A percentile compares a stretch with the other conserved stretches of the same genome.
Evolutionary conservation across 2,329 filamentous ascomycete genomes (phyloP).

Genomic region (Westerdykella aurantiaca): DNA sequence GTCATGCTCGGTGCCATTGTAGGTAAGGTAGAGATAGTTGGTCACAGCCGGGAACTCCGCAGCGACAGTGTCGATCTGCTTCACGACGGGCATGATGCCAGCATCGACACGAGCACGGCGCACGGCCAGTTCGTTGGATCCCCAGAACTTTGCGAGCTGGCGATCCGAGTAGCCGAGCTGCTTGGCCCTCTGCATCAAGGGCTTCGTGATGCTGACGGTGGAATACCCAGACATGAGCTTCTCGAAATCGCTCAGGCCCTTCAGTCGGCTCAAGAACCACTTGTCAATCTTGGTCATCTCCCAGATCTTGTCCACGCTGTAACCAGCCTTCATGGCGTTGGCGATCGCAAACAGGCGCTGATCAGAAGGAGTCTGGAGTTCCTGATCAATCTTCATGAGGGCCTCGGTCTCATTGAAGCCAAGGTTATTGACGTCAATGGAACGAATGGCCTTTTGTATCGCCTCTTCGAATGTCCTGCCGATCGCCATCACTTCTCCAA

Average conservation of each 20-base stretch:
- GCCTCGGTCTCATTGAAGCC: conserved; percentile 82
- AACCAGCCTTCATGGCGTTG: conserved; percentile 92
- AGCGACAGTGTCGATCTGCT: conserved; percentile 97
- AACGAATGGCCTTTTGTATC: conserved; percentile 94
- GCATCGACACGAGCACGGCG: conserved; percentile 78
- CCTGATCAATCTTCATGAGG: conserved; percentile 91
- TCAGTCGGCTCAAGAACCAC: conserved; percentile 92
- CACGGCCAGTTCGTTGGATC: conserved; percentile 87
- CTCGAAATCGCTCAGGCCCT: conserved; percentile 83
- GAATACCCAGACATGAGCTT: conserved; percentile 67
- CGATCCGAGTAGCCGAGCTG: conserved; percentile 90
- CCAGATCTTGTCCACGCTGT: conserved; percentile 95
- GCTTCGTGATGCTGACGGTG: conserved; percentile 58
- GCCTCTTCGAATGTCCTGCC: conserved; percentile 96
- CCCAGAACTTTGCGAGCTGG: conserved; percentile 90
- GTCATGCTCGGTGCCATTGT: conserved; percentile 85
- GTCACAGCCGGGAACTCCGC: conserved; percentile 92
- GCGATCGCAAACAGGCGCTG: conserved; percentile 96
- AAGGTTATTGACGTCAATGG: conserved; percentile 90
- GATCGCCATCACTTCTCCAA: conserved; percentile 98
- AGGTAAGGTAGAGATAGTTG: conserved; percentile 95
- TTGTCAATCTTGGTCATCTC: conserved; percentile 98
- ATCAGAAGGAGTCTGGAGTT: conserved; percentile 94
- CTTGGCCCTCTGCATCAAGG: conserved; percentile 77
- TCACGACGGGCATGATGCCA: conserved; percentile 81